These are phyloP conservation scores for Solanum hybrid DNA, from an alignment of 305 asterid species.

Conservation along the genomic window DNA sequence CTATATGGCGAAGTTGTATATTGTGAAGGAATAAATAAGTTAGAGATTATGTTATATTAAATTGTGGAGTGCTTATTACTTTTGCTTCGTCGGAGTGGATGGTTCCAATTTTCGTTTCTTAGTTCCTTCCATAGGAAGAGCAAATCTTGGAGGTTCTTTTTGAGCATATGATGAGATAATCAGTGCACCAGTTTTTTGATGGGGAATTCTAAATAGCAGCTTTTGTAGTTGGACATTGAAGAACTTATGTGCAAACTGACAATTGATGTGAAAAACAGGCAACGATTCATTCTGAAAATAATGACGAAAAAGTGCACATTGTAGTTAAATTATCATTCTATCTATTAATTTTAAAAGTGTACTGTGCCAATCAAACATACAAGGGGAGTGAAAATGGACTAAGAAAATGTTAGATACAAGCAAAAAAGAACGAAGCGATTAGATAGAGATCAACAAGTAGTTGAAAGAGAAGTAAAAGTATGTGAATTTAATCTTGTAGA, in stretches of 20 bases:
- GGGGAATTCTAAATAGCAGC: neutral
- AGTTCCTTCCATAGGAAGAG: neutral
- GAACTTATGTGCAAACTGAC: neutral
- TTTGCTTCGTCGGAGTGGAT: too few species aligned
- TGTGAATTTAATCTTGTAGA: neutral
- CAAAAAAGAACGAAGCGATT: neutral
- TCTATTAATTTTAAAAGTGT: neutral
- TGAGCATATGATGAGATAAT: neutral
- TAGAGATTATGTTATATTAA: too few species aligned
- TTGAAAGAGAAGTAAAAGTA: too few species aligned
- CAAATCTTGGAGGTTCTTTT: neutral
- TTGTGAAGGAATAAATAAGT: too few species aligned
- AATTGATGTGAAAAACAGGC: too few species aligned
- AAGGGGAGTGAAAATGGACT: neutral
- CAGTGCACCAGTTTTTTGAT: neutral
- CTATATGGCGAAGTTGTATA: neutral
- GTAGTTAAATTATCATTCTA: too few species aligned
- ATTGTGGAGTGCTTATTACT: too few species aligned
- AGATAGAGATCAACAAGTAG: neutral
- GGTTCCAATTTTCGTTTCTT: neutral
- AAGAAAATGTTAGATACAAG: neutral
- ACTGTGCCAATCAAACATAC: neutral
- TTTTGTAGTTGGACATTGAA: neutral
- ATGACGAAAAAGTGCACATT: neutral
- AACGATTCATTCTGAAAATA: too few species aligned